Evolutionary conservation across 257 asterid genomes (phyloP).

Genomic region (Paulownia fortunei): DNA sequence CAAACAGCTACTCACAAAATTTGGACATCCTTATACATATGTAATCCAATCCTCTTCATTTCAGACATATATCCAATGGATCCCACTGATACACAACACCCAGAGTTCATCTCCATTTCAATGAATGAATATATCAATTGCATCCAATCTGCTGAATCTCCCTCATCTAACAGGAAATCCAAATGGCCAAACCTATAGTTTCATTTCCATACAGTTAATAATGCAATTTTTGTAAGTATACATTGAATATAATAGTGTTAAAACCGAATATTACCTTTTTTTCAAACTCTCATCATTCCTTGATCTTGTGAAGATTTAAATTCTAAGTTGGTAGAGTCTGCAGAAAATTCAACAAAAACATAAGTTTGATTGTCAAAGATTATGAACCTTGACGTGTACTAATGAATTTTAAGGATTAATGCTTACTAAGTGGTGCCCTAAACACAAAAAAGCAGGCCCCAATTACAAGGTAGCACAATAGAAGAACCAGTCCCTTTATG

Average conservation of each 20-base stretch:
- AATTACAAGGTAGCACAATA: slow-evolving; percentile 74
- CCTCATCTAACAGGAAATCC: not conserved
- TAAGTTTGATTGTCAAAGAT: no score
- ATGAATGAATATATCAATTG: not conserved
- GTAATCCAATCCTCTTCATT: no score
- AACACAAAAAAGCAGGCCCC: slow-evolving; percentile 74
- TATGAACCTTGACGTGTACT: no score
- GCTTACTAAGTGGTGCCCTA: slow-evolving; percentile 53
- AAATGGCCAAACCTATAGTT: not conserved
- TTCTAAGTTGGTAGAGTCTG: no score
- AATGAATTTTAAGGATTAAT: not conserved
- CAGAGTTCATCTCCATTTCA: slow-evolving; percentile 27
- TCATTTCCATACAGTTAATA: not conserved
- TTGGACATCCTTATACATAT: no score
- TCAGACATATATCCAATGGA: slow-evolving; percentile 10
- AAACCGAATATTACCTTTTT: no score
- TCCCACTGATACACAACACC: slow-evolving; percentile 12
- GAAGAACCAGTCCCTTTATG: slow-evolving; percentile 82
- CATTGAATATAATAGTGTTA: no score
- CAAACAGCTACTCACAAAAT: no score
- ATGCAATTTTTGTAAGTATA: no score
- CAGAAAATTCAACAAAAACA: not conserved
- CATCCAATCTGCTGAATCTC: no score
- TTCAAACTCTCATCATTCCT: slow-evolving; percentile 35
- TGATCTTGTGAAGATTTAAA: slow-evolving; percentile 29